Base-by-base conservation (phyloP, 768 basidiomycete genomes). In the Termitomyces eurrhizus region DNA sequence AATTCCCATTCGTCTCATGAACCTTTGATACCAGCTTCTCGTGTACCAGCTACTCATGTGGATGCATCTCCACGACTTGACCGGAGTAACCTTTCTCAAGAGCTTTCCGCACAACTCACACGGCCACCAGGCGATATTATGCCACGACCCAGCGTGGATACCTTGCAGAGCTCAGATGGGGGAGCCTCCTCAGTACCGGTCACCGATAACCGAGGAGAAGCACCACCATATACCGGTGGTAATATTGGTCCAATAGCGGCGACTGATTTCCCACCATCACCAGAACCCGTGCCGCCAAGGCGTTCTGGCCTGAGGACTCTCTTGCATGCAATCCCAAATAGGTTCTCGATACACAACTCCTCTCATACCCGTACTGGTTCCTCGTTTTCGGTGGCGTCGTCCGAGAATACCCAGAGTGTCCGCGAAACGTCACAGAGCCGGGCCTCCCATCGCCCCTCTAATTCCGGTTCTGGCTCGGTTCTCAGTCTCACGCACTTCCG, bases 201-300 rank as follows among this genome's bases (percentile, higher is more conserved):
- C 3, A 60, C 65, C 8, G 62, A 60, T 42, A 63, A 54, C 1
- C 74, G 85, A 62, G 90, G 87, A 26, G 83, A 84, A 44, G 85
- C 87, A 6, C 89, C 90, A 4, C 71, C 88, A 0, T 92, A 92
- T 70, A 83, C 80, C 54, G 88, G 90, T 41, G 71, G 59, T 56
- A 58, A 37, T 42, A 16, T 39, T 35, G 3, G 24, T 5, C n/a
- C 60, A 18, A 56, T 52, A 32, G 48, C 60, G 60, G 41, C 63
- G 36, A 62, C 54, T 42, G 60, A 59, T 33, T 65, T 53, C 32
- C 37, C 68, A 39, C 37, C 50, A 39, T 62, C 70, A 37, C 41
- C 59, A 7, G 56, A 60, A 58, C 44, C 46, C 57, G 39, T 59
- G 64, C 21, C 71, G 67, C 56, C 68, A 76, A 60, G 64, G 53